These are phyloP conservation scores for Thermochaetoides thermophila DNA, from an alignment of 495 filamentous ascomycete genomes.

Conservation along the genomic window DNA sequence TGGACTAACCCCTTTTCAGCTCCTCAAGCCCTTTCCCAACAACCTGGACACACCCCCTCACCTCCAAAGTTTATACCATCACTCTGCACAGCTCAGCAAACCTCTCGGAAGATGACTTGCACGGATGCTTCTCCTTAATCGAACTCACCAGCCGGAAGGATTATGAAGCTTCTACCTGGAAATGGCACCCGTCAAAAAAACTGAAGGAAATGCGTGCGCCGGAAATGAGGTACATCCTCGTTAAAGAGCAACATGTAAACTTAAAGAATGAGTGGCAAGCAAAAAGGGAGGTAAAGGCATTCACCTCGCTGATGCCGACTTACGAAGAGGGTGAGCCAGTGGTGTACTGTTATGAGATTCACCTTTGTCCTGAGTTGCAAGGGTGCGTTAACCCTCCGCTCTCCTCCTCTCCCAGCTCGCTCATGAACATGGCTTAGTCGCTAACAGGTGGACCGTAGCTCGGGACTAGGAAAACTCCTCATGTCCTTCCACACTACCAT, in stretches of 20 bases:
- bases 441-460: slow-evolving; percentile 15
- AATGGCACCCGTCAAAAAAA: slow-evolving; percentile 62
- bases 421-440: not conserved
- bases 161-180: slow-evolving; percentile 47
- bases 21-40: slow-evolving; percentile 26
- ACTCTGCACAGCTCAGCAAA: slow-evolving; percentile 31
- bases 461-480: slow-evolving; percentile 30
- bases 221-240: slow-evolving; percentile 52
- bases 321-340: slow-evolving; percentile 62
- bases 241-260: slow-evolving; percentile 24
- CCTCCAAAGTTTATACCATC: slow-evolving; percentile 24
- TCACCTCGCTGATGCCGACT: slow-evolving; percentile 71
- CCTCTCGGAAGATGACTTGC: slow-evolving; percentile 38
- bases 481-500: slow-evolving; percentile 30
- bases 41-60: slow-evolving; percentile 29
- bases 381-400: slow-evolving; percentile 16
- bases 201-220: slow-evolving; percentile 57
- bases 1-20: not conserved
- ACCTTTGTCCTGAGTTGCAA: slow-evolving; percentile 43
- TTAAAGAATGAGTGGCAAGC: too few relatives aligned
- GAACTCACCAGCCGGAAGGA: slow-evolving; percentile 49
- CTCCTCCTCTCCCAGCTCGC: not conserved
- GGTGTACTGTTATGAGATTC: slow-evolving; percentile 81
- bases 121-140: slow-evolving; percentile 56
- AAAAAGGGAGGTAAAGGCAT: slow-evolving; percentile 45